Base-by-base conservation (phyloP, 768 basidiomycete species). In the Lentinus tigrinus region DNA sequence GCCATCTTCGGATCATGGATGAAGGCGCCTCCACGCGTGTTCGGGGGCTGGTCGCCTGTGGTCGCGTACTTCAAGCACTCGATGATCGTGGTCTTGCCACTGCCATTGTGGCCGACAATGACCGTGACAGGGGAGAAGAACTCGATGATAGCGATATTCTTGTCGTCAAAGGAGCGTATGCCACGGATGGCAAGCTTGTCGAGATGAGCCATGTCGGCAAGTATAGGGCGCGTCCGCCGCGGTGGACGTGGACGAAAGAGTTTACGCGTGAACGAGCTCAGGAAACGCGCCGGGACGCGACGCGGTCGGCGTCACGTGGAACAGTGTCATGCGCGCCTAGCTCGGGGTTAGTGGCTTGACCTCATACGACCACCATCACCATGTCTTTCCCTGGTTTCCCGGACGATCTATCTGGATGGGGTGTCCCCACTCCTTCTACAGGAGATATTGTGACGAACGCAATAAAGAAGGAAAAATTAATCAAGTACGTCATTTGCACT, bases 61-160 rank as follows among this genome's bases (percentile, higher is more conserved):
- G 97, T 97, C 11, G 93, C 94, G 70, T 99, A 99, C 78, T 98
- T 98, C 72, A 99, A 83, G 75, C 96, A 98, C 79, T 99, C 97
- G 73, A 99, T 98, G 69, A 98, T 91, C 0, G 96, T 99, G 3
- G 97, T 99, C 76, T 99, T 99, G 43, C 97, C 97, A 65, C 92
- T 95, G 17, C 97, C 97, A 73, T 99, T 99, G 77, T 95, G 92
- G 2, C 97, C 97, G 2, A 98, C 95, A 58, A 99, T 98, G 73
- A 99, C 95, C 0, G 97, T 99, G 54, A 99, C 90, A 7, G 97
- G 97, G 19, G 88, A 87, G 75, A 94, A 98, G 77, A 99, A 99
- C 73, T 98, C 92, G 71, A 99, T 96, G 64, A 98, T 83, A 2
- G 92, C 81, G 62, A 95, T 84, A 63, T 89, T 83, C 67, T 98